phyloP scores from a whole-genome alignment of 2,329 filamentous ascomycete genomes.

The Fusarium sp. region DNA sequence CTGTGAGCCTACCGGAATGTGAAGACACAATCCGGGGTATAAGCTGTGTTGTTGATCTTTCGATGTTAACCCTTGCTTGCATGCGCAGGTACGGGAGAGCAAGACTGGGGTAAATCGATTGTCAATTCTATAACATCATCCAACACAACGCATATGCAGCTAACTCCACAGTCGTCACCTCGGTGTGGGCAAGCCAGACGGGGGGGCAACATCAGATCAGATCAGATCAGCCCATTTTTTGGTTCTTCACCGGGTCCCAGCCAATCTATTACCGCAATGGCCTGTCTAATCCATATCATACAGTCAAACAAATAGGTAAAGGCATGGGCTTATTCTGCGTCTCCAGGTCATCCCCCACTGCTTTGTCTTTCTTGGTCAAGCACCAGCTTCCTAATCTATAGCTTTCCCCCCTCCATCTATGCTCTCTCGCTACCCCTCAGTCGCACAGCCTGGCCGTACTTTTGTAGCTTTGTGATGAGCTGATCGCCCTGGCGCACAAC shows the following conservation, averaged over 20 bases:
- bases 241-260: conserved; percentile 36
- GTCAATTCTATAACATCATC: conserved; percentile 4
- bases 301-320: conserved; percentile 42
- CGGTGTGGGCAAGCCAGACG: not conserved
- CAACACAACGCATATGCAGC: conserved; percentile 1
- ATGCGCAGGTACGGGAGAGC: conserved; percentile 22
- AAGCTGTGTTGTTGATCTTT: conserved; percentile 11
- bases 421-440: conserved; percentile 94
- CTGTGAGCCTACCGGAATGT: not conserved
- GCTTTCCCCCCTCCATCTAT: conserved; percentile 7
- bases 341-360: conserved; percentile 8
- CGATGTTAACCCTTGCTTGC: conserved; percentile 13
- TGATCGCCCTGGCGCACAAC: conserved; percentile 98
- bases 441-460: conserved; percentile 96
- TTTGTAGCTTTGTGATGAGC: conserved; percentile 98
- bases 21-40: not conserved
- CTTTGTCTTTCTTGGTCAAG: conserved; percentile 22
- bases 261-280: conserved; percentile 39
- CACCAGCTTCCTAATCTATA: not conserved
- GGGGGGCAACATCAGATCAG: not conserved
- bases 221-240: conserved; percentile 25
- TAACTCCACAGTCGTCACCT: conserved; percentile 20
- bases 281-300: conserved; percentile 47
- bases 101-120: conserved; percentile 26
- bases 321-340: conserved; percentile 26